Base-by-base conservation (phyloP, 169 alveolate species). In the Eimeria acervulina region DNA sequence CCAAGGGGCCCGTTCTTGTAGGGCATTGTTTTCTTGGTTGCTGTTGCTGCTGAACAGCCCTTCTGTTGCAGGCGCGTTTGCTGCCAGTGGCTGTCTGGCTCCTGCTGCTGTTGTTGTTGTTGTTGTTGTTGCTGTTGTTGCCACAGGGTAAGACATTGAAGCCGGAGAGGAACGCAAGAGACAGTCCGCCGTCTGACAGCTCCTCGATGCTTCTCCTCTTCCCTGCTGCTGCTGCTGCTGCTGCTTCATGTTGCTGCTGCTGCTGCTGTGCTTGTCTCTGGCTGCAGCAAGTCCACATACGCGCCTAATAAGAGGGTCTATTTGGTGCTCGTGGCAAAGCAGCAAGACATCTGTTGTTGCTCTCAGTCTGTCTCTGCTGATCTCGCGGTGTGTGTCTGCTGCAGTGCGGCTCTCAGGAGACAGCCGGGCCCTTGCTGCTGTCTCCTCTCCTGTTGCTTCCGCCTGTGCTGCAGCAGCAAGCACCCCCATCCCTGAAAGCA, bases 391-490 rank as follows among this genome's bases (percentile, higher is more conserved):
- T 0, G 92, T 55, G 76, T 84, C 92, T 31, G 76, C 51, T 31
- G 78, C 92, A 28, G 76, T 47, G 40, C 51, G 40, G 70, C 4
- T n/a, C 76, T 84, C 92, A 17, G 92, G 70, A 31, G 76, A 33
- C 51, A 51, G 83, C 31, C 83, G 80, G 17, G 66, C 42, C 31
- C 89, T 28, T 19, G 88, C 55, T 21, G 63, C 70, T 33, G 83
- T 52, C 51, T 63, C 83, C 44, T 74, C 95, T 51, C 83, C 81
- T 23, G 80, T 52, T 3, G 81, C 90, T 40, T 81, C 95, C 2
- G 90, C 91, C 6, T 81, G 90, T 63, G 83, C 95, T 3, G 91
- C 90, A n/a, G 95, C 90, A 59, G 95, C 95, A 47, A 91, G 81
- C 21, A 91, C 70, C 47, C 90, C 80, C 95, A 91, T 91, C 26